Evolutionary conservation across 108 stramenopile species (phyloP).

Genomic region (Mediolabrus comicus): DNA sequence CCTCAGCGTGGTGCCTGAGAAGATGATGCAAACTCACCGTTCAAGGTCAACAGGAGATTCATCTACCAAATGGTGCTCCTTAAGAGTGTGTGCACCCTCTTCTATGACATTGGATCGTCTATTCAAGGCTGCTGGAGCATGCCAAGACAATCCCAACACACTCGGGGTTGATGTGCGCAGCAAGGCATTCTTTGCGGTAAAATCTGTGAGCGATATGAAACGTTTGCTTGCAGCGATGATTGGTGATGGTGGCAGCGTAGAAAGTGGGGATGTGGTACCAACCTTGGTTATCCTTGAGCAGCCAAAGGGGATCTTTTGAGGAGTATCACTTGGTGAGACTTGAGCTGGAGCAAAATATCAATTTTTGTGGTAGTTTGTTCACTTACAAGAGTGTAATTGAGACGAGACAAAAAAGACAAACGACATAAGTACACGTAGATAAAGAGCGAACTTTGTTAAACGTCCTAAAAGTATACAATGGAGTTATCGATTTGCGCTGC

Average conservation of each 20-base stretch:
- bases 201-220: neutral
- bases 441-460: no score
- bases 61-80: neutral
- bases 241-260: neutral
- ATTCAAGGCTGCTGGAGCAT: neutral
- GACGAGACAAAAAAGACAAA: no score
- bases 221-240: neutral
- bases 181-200: neutral
- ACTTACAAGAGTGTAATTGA: no score
- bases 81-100: neutral
- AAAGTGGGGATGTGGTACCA: neutral
- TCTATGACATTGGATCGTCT: neutral
- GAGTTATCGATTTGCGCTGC: no score
- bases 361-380: no score
- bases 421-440: no score
- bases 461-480: no score
- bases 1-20: neutral
- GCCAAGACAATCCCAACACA: neutral
- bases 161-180: neutral
- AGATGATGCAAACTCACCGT: neutral
- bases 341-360: no score
- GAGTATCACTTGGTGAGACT: no score
- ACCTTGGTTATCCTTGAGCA: neutral
- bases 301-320: neutral
- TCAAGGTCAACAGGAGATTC: neutral